Evolutionary conservation across 371 early-diverging fungal species (phyloP).

Genomic region (Apophysomyces ossiformis): DNA sequence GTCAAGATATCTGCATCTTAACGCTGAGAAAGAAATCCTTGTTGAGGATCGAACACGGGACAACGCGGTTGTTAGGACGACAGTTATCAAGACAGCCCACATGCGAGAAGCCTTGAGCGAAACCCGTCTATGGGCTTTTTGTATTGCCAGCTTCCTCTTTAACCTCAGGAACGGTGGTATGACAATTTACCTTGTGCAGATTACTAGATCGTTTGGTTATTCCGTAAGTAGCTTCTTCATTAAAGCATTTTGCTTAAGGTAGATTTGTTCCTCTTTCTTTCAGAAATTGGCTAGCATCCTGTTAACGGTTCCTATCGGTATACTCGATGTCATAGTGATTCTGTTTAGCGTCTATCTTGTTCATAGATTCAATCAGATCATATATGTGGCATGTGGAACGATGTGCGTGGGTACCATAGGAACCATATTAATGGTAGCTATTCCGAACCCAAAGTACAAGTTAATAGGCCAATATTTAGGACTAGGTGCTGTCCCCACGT

Average conservation of each 20-base stretch:
- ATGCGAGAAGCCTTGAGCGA: constrained; percentile 42
- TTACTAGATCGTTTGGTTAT: constrained; percentile 41
- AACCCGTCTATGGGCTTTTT: constrained; percentile 38
- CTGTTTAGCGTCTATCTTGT: constrained; percentile 21
- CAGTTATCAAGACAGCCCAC: constrained; percentile 36
- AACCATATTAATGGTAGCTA: constrained; percentile 26
- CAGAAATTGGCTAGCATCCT: constrained; percentile 32
- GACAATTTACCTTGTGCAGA: constrained; percentile 36
- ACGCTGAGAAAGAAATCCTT: constrained; percentile 40
- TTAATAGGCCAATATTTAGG: constrained; percentile 31
- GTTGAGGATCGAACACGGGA: constrained; percentile 48
- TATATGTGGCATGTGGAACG: constrained; percentile 25
- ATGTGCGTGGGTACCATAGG: constrained; percentile 29
- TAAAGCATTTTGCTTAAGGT: too few relatives aligned
- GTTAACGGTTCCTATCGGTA: constrained; percentile 31
- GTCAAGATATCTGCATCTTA: constrained; percentile 29
- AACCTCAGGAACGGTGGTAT: constrained; percentile 47
- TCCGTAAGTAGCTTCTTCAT: constrained; percentile 22
- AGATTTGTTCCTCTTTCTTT: background rate
- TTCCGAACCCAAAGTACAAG: constrained; percentile 30
- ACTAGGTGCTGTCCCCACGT: constrained; percentile 28
- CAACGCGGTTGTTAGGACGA: constrained; percentile 44
- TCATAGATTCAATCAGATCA: constrained; percentile 21
- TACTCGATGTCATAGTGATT: constrained; percentile 28
- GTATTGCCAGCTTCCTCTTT: constrained; percentile 33